Evolutionary conservation across 768 basidiomycete genomes (phyloP), one percentile per base, ranked within the genome.

Genomic region (Hericium rajendrae): DNA sequence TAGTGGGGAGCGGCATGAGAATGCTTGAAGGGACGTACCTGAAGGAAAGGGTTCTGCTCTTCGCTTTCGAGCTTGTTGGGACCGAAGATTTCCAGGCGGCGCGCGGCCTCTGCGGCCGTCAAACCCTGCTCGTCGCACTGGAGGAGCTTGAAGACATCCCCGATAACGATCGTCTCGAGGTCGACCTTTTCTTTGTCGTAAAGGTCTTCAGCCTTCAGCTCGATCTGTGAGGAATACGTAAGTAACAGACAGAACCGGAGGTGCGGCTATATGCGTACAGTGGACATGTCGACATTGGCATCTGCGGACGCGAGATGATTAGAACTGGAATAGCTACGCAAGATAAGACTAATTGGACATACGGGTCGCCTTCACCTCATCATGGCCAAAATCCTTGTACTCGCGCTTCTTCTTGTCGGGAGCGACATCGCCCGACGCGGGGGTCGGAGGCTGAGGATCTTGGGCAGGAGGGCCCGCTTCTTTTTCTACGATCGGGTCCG

Each of bases 121-220:
- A 98, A 81, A 80, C 95, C 95, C 28, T 78, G 77, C 57, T 92
- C 87, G 64, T 81, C 79, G 70, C 91, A 94, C 71, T 97, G 93
- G 53, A 98, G 85, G 53, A 98, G 86, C 60, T 86, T 91, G 80
- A 97, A 93, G 70, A 97, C 94, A 67, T 97, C 95, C 64, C 93
- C 92, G 70, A 98, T 88, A 62, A 91, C 87, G 65, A 98, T 87
- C 20, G 93, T 94, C 78, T 97, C 95, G 59, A 98, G 79, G 73
- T 98, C 95, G 73, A 98, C 95, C 78, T 98, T 98, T 75, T 98
- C 95, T 77, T 95, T 95, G 74, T 97, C 94, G 71, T 97, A 97
- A 52, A 94, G 74, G 71, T 94, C 92, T 72, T 94, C 92, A 3
- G 91, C 91, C 71, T 85, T 92, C 65, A 94, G 80, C 73, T 93